Conservation (phyloP, 495 filamentous ascomycete species). For the Glutinoglossum americanum region DNA sequence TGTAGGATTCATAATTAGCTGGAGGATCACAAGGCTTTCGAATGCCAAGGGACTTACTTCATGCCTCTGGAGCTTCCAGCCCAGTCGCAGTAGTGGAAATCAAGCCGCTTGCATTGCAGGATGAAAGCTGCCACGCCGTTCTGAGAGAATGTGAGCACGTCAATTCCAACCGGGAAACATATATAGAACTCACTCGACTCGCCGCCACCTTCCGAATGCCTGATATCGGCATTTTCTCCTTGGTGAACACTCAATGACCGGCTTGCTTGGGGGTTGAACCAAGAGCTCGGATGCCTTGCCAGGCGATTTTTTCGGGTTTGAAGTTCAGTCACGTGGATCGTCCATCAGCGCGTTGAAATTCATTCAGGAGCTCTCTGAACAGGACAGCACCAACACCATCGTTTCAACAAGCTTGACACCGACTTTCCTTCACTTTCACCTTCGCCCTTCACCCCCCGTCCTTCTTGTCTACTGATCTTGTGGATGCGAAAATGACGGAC, state of each 20-base stretch:
- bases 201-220: not conserved
- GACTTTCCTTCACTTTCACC: not conserved
- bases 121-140: constrained; percentile 96
- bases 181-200: not conserved
- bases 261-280: not conserved
- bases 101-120: constrained; percentile 84
- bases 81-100: constrained; percentile 93
- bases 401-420: not conserved
- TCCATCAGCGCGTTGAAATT: not conserved
- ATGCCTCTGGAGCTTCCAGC: constrained; percentile 81
- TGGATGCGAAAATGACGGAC: constrained; percentile 4
- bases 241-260: not conserved
- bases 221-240: constrained; percentile 2
- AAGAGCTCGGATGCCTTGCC: too few species aligned
- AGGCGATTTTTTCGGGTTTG: not conserved
- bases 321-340: not conserved
- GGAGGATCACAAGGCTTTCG: not conserved
- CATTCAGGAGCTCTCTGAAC: not conserved
- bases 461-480: not conserved
- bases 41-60: constrained; percentile 40
- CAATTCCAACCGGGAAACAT: not conserved
- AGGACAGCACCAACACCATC: not conserved
- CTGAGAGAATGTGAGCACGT: constrained; percentile 20
- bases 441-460: not conserved
- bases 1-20: constrained; percentile 15